Conservation (phyloP, 1,284 basidiomycete species). For the Albatrellus sp. region DNA sequence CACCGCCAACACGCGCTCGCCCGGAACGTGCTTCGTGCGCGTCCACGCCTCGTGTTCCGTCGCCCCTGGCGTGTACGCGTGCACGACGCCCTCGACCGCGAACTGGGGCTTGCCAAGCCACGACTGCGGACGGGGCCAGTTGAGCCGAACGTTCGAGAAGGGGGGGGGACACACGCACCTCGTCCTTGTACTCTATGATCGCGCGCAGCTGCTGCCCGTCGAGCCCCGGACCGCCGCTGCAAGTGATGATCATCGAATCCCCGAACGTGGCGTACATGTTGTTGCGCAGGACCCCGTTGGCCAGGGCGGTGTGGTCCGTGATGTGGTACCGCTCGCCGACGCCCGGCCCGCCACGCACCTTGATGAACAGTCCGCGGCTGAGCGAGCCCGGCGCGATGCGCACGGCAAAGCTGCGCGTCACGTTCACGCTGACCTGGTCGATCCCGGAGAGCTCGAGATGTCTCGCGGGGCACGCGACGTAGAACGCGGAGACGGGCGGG, state of each 20-base stretch:
- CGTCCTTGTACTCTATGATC: slow-evolving; percentile 92
- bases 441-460: slow-evolving; percentile 66
- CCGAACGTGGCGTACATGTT: slow-evolving; percentile 83
- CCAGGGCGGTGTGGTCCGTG: slow-evolving; percentile 80
- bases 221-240: slow-evolving; percentile 43
- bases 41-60: slow-evolving; percentile 68
- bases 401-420: slow-evolving; percentile 68
- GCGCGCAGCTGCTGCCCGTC: slow-evolving; percentile 57
- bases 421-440: slow-evolving; percentile 89
- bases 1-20: slow-evolving; percentile 63
- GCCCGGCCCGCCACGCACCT: slow-evolving; percentile 64
- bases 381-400: slow-evolving; percentile 72
- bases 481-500: slow-evolving; percentile 87
- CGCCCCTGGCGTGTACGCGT: slow-evolving; percentile 58
- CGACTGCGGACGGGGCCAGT: slow-evolving; percentile 33
- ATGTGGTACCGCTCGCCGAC: slow-evolving; percentile 80
- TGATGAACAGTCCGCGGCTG: slow-evolving; percentile 85
- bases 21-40: slow-evolving; percentile 84
- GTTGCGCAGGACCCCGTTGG: slow-evolving; percentile 86
- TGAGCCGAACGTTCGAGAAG: neutral
- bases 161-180: slow-evolving; percentile 38
- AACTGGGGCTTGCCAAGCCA: slow-evolving; percentile 90
- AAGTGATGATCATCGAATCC: slow-evolving; percentile 77
- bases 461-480: slow-evolving; percentile 65
- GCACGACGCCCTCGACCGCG: slow-evolving; percentile 82